phyloP scores from a whole-genome alignment of 1,139 yeast genomes.

The Yamadazyma dendronema region DNA sequence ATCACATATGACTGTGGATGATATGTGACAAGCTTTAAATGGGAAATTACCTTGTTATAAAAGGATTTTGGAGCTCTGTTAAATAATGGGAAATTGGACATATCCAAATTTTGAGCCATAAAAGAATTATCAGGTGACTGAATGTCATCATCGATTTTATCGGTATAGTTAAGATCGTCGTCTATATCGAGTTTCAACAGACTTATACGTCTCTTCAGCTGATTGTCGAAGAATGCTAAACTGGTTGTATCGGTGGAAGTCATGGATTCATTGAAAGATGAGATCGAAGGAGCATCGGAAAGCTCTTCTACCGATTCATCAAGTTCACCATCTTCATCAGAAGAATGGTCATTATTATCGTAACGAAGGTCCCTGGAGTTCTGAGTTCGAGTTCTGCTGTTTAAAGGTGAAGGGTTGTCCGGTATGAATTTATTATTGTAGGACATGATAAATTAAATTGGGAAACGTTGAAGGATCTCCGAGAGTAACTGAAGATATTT shows the following conservation, averaged over 20 bases:
- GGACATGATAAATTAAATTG: conserved; percentile 2
- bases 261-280: background rate
- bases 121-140: conserved; percentile 35
- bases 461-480: background rate
- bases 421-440: conserved; percentile 19
- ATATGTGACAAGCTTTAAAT: conserved; percentile 55
- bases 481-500: background rate
- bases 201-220: background rate
- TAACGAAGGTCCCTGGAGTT: too few species aligned
- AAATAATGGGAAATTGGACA: conserved; percentile 61
- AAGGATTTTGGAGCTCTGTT: conserved; percentile 65
- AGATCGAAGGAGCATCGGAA: background rate
- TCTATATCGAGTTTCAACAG: conserved; percentile 2
- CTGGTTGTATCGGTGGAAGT: background rate
- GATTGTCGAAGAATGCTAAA: background rate
- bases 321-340: too few species aligned
- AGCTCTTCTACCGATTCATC: background rate
- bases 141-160: conserved; percentile 13
- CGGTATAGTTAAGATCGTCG: conserved; percentile 9
- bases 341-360: too few species aligned
- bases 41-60: conserved; percentile 56
- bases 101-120: conserved; percentile 28
- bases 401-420: conserved; percentile 23
- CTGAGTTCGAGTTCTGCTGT: conserved; percentile 4
- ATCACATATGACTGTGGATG: conserved; percentile 69